Percentiles rank a stretch among this genome's conserved stretches.
These are phyloP conservation scores for Penicillium roqueforti DNA, from an alignment of 495 filamentous ascomycete genomes.

Conservation along the genomic window DNA sequence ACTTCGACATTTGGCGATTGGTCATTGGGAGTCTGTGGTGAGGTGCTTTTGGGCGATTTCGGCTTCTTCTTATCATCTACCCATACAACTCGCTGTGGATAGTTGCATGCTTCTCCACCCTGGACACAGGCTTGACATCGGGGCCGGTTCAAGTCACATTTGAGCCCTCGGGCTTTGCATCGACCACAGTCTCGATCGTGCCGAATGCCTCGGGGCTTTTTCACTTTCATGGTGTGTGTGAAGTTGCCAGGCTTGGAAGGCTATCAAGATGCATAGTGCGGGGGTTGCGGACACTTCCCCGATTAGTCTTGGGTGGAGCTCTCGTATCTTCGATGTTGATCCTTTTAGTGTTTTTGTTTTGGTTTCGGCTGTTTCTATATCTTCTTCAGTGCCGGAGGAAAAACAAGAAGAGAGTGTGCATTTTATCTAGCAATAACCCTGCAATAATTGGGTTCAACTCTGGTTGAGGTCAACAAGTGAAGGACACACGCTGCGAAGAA, in stretches of 20 bases:
- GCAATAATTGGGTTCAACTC: not conserved
- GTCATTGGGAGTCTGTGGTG: not conserved
- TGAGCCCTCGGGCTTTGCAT: constrained; percentile 27
- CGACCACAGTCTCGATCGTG: constrained; percentile 32
- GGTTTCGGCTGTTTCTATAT: too few species aligned
- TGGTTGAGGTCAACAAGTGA: not conserved
- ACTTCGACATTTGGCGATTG: not conserved
- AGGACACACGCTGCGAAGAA: not conserved
- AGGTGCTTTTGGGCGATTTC: not conserved
- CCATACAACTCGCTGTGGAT: constrained; percentile 35
- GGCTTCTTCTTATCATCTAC: constrained; percentile 17
- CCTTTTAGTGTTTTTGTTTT: not conserved
- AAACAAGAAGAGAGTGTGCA: not conserved
- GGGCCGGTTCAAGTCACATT: constrained; percentile 35
- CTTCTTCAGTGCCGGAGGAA: too few species aligned
- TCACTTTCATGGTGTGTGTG: constrained; percentile 13
- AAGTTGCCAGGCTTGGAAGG: not conserved
- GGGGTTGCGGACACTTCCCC: not conserved
- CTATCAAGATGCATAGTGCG: constrained; percentile 1
- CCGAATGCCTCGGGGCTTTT: constrained; percentile 35
- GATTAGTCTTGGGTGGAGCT: not conserved
- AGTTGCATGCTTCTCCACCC: constrained; percentile 21
- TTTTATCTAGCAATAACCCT: not conserved
- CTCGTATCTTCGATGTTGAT: too few species aligned
- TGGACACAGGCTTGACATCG: constrained; percentile 28